A percentile compares a stretch with the other conserved stretches of the same genome.
phyloP scores from a whole-genome alignment of 2,329 filamentous ascomycete genomes.

The Kalmusia sp. region DNA sequence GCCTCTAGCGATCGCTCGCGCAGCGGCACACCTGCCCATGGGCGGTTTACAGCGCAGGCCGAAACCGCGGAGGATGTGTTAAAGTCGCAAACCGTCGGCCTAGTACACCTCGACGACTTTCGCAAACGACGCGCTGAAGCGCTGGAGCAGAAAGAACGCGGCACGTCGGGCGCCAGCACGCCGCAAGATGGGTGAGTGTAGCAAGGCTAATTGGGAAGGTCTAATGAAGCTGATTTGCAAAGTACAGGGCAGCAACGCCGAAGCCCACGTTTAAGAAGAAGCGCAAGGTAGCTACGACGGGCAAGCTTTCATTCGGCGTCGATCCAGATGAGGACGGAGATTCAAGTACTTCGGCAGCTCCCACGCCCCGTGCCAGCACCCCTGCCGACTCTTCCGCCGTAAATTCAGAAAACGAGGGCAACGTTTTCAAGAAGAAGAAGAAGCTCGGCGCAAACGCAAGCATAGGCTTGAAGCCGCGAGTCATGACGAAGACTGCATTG shows the following conservation, averaged over 20 bases:
- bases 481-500: slow-evolving; percentile 76
- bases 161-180: slow-evolving; percentile 66
- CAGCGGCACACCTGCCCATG: slow-evolving; percentile 42
- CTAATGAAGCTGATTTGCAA: slow-evolving; percentile 58
- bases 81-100: slow-evolving; percentile 85
- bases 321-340: slow-evolving; percentile 72
- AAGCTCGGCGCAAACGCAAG: slow-evolving; percentile 67
- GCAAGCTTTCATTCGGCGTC: slow-evolving; percentile 71
- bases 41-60: slow-evolving; percentile 77
- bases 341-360: slow-evolving; percentile 46
- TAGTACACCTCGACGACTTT: slow-evolving; percentile 91
- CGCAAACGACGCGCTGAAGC: slow-evolving; percentile 94
- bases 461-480: slow-evolving; percentile 69
- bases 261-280: slow-evolving; percentile 65
- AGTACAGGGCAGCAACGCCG: slow-evolving; percentile 62
- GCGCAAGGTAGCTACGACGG: slow-evolving; percentile 59
- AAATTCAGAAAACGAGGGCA: slow-evolving; percentile 39
- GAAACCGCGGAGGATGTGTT: slow-evolving; percentile 81
- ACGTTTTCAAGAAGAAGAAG: slow-evolving; percentile 55
- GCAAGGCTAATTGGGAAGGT: background rate
- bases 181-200: slow-evolving; percentile 66
- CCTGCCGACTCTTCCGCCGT: slow-evolving; percentile 44
- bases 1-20: slow-evolving; percentile 24
- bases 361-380: slow-evolving; percentile 49
- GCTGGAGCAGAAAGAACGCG: slow-evolving; percentile 87